These are phyloP conservation scores for Neoarthrinium moseri DNA, from an alignment of 2,329 filamentous ascomycete genomes.

Conservation along the genomic window DNA sequence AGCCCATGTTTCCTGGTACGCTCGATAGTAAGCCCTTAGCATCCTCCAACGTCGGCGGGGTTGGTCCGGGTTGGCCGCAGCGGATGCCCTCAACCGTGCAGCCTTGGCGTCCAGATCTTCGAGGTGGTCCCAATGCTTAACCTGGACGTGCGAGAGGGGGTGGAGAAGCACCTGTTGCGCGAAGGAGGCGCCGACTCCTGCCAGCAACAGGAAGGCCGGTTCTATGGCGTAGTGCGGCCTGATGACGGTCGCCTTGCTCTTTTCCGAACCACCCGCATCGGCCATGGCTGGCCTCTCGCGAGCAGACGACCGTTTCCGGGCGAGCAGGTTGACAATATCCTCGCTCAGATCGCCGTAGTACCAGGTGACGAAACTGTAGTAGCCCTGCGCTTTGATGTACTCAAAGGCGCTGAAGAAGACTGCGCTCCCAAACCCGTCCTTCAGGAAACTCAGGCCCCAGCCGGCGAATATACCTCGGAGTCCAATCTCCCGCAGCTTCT, in stretches of 20 bases:
- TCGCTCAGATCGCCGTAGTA: slow-evolving; percentile 63
- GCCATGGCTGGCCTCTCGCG: slow-evolving; percentile 7
- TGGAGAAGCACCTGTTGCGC: slow-evolving; percentile 69
- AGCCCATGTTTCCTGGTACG: slow-evolving; percentile 66
- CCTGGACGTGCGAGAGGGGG: slow-evolving; percentile 68
- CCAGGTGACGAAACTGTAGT: slow-evolving; percentile 69
- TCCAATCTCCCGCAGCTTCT: slow-evolving; percentile 71
- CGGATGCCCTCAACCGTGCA: slow-evolving; percentile 39
- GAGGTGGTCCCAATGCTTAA: slow-evolving; percentile 70
- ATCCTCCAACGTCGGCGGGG: slow-evolving; percentile 46
- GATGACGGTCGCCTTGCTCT: slow-evolving; percentile 49
- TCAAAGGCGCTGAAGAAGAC: slow-evolving; percentile 77
- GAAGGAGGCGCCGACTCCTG: slow-evolving; percentile 67
- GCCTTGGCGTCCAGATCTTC: slow-evolving; percentile 68
- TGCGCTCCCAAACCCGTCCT: slow-evolving; percentile 68
- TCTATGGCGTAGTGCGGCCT: slow-evolving; percentile 74
- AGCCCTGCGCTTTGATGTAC: slow-evolving; percentile 71
- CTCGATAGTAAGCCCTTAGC: slow-evolving; percentile 65
- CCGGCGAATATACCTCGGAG: slow-evolving; percentile 71
- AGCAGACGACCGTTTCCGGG: slow-evolving; percentile 40
- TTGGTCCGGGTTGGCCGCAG: slow-evolving; percentile 27
- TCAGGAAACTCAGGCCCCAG: slow-evolving; percentile 66
- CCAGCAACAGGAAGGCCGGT: slow-evolving; percentile 67
- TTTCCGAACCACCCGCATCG: slow-evolving; percentile 19
- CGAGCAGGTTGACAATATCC: slow-evolving; percentile 49